A percentile compares a stretch with the other conserved stretches of the same genome.
These are phyloP conservation scores for Vicia faba DNA, from an alignment of 306 rosid genomes.

Conservation along the genomic window DNA sequence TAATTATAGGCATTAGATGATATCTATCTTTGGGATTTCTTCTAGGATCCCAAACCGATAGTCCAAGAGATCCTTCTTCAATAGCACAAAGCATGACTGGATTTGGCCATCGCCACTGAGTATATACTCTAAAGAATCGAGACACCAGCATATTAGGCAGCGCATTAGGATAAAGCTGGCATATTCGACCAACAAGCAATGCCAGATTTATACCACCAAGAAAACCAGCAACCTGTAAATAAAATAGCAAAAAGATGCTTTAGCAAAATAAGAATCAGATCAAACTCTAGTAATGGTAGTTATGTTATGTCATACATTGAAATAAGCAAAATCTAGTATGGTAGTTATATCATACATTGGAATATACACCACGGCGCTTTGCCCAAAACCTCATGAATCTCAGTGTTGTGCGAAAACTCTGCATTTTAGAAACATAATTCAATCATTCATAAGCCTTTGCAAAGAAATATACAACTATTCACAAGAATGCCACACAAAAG, in stretches of 20 bases:
- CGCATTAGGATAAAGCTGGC: constrained; percentile 97
- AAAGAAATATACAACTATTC: constrained; percentile 25
- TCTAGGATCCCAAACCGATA: constrained; percentile 96
- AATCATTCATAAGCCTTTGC: constrained; percentile 26
- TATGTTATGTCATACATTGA: no score
- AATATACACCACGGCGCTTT: constrained; percentile 93
- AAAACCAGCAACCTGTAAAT: constrained; percentile 87
- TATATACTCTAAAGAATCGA: constrained; percentile 91
- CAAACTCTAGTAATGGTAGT: no score
- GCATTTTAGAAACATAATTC: constrained; percentile 44
- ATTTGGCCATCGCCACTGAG: constrained; percentile 99
- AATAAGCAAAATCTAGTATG: constrained; percentile 6
- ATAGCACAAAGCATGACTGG: constrained; percentile 93
- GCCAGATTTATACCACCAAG: constrained; percentile 99
- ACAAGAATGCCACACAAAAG: constrained; percentile 25
- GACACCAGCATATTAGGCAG: constrained; percentile 92
- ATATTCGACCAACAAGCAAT: constrained; percentile 96
- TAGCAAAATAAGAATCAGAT: constrained; percentile 30
- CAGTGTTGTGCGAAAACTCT: constrained; percentile 91
- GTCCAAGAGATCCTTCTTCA: constrained; percentile 94
- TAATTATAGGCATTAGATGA: constrained; percentile 96
- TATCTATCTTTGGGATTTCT: constrained; percentile 76
- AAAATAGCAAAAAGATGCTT: constrained; percentile 38
- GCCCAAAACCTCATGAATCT: constrained; percentile 99
- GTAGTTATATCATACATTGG: constrained; percentile 65